Evolutionary conservation across 768 basidiomycete species (phyloP).

Genomic region (Dioszegia hungarica): DNA sequence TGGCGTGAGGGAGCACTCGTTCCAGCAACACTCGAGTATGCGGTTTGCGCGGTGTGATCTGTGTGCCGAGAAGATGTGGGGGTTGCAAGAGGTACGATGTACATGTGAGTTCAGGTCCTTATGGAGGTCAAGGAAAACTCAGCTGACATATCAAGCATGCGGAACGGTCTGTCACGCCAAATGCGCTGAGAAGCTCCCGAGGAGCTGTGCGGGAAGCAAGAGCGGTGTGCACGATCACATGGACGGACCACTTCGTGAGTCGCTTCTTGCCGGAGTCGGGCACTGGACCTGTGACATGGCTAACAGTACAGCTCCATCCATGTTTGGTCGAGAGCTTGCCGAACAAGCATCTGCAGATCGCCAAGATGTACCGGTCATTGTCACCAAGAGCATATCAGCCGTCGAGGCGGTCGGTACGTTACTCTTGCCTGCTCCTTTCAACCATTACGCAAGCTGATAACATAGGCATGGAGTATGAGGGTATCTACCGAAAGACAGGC

Average conservation of each 20-base stretch:
- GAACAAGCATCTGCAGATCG: constrained; percentile 64
- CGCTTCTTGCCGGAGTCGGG: no score
- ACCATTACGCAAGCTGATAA: background rate
- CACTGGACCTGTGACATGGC: background rate
- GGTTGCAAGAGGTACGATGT: constrained; percentile 81
- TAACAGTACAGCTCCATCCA: constrained; percentile 62
- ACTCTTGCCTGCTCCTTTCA: background rate
- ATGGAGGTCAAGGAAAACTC: background rate
- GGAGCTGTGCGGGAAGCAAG: constrained; percentile 57
- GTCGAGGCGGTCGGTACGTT: constrained; percentile 77
- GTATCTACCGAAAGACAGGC: constrained; percentile 96
- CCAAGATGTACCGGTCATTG: constrained; percentile 67
- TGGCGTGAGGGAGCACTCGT: constrained; percentile 63
- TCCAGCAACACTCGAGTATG: constrained; percentile 81
- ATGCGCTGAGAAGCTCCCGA: constrained; percentile 66
- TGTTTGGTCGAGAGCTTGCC: constrained; percentile 83
- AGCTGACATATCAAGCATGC: constrained; percentile 58
- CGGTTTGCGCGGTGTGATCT: constrained; percentile 90
- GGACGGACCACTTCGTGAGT: constrained; percentile 46
- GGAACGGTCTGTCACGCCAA: constrained; percentile 81
- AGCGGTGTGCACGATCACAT: constrained; percentile 25
- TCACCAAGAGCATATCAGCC: constrained; percentile 92
- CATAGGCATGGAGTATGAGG: constrained; percentile 87
- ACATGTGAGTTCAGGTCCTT: constrained; percentile 60
- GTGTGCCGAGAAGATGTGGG: constrained; percentile 98